These are phyloP conservation scores for Trichoderma harzianum DNA, from an alignment of 2,329 filamentous ascomycete genomes.

Conservation along the genomic window DNA sequence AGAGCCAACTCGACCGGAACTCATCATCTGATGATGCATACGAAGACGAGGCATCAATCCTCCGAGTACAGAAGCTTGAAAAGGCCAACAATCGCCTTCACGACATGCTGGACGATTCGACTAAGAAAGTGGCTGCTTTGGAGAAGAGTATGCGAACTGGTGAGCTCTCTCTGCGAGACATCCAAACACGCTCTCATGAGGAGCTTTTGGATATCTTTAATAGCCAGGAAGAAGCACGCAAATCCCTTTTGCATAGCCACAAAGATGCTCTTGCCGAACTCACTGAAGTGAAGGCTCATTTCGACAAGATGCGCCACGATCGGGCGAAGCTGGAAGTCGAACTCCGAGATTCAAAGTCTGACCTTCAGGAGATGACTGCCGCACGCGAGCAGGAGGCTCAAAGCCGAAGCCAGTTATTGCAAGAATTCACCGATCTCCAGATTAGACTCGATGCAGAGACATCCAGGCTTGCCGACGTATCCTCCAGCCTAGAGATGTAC, in stretches of 20 bases:
- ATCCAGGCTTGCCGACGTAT: conserved; percentile 79
- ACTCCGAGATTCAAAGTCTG: conserved; percentile 76
- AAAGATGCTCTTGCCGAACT: conserved; percentile 83
- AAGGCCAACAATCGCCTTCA: conserved; percentile 88
- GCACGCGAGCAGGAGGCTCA: conserved; percentile 82
- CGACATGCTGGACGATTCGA: conserved; percentile 90
- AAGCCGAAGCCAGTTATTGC: conserved; percentile 82
- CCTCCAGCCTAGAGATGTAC: conserved; percentile 80
- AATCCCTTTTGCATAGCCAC: conserved; percentile 76
- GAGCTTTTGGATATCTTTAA: conserved; percentile 91
- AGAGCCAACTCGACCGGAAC: conserved; percentile 75
- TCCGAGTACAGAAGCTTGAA: conserved; percentile 86
- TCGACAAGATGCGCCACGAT: conserved; percentile 80
- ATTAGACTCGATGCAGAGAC: conserved; percentile 87
- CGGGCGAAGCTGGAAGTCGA: conserved; percentile 80
- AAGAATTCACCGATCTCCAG: conserved; percentile 91
- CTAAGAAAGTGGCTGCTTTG: conserved; percentile 84
- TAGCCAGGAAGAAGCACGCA: conserved; percentile 85
- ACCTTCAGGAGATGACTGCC: conserved; percentile 74
- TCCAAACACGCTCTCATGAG: conserved; percentile 90
- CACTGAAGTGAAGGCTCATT: conserved; percentile 79
- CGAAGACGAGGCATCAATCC: conserved; percentile 74
- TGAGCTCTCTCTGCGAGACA: conserved; percentile 82
- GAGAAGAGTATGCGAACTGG: conserved; percentile 85
- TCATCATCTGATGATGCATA: conserved; percentile 60